A percentile compares a stretch with the other conserved stretches of the same genome.
These are phyloP conservation scores for Volutella citrinella DNA, from an alignment of 2,329 filamentous ascomycete genomes.

Conservation along the genomic window DNA sequence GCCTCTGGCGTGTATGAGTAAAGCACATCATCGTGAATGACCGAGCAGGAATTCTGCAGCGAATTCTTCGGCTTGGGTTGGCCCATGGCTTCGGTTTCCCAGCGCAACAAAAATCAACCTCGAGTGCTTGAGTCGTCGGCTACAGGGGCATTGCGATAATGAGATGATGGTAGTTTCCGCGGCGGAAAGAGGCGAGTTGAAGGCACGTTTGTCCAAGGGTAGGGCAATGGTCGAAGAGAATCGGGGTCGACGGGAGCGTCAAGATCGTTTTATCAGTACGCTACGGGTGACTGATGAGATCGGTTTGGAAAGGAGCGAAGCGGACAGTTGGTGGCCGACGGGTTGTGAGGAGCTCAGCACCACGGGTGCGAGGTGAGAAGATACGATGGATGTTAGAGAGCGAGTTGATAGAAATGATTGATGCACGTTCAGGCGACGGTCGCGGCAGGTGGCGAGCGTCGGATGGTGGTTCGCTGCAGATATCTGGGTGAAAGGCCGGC, in stretches of 20 bases:
- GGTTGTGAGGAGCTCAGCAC: conserved; percentile 22
- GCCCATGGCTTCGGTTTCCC: conserved; percentile 53
- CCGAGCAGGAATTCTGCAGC: conserved; percentile 76
- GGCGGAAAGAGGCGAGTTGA: too few relatives aligned
- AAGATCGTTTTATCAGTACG: too few relatives aligned
- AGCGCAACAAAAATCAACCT: conserved; percentile 10
- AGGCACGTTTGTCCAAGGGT: too few relatives aligned
- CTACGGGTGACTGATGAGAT: too few relatives aligned
- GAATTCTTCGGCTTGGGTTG: conserved; percentile 67
- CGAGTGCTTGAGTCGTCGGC: conserved; percentile 12
- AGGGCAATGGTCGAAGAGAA: too few relatives aligned
- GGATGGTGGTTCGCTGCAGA: conserved; percentile 15
- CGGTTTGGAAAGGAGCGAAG: conserved; percentile 18
- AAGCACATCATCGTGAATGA: conserved; percentile 75
- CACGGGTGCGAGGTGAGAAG: conserved; percentile 22
- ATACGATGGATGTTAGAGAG: conserved; percentile 9
- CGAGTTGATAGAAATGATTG: conserved; percentile 4
- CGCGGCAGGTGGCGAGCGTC: conserved; percentile 1
- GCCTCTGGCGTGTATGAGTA: conserved; percentile 76
- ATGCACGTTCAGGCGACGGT: conserved; percentile 6
- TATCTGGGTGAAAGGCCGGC: conserved; percentile 7
- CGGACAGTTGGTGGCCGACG: too few relatives aligned
- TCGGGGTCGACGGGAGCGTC: too few relatives aligned
- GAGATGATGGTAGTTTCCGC: too few relatives aligned
- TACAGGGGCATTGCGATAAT: conserved; percentile 25